Evolutionary conservation across 192 early-diverging fungal species (phyloP).

Genomic region (Coemansia sp.): DNA sequence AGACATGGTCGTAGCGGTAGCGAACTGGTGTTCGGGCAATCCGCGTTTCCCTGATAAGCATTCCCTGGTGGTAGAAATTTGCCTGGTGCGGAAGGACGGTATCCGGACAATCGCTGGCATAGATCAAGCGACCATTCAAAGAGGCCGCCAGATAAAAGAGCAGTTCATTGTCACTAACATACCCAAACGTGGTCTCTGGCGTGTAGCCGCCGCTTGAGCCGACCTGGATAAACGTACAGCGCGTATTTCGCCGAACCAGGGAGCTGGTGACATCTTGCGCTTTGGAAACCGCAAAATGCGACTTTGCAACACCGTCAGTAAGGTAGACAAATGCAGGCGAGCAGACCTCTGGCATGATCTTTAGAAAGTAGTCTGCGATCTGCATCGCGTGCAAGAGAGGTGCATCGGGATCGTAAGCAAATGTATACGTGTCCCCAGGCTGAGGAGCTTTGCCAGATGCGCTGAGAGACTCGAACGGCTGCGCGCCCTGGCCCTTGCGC

Average conservation of each 20-base stretch:
- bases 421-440: constrained; percentile 42
- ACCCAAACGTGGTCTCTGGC: constrained; percentile 73
- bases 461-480: constrained; percentile 20
- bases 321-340: constrained; percentile 60
- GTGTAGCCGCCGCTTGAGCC: constrained; percentile 62
- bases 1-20: constrained; percentile 32
- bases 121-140: constrained; percentile 68
- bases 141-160: constrained; percentile 68
- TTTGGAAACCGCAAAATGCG: constrained; percentile 64
- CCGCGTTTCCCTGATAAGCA: constrained; percentile 52
- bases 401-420: constrained; percentile 46
- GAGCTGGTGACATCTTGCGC: constrained; percentile 53
- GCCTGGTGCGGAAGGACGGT: constrained; percentile 25
- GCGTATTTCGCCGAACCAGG: constrained; percentile 58
- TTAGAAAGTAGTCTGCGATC: constrained; percentile 54
- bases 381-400: constrained; percentile 49
- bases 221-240: constrained; percentile 72
- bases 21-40: constrained; percentile 38
- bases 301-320: constrained; percentile 76
- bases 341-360: constrained; percentile 53
- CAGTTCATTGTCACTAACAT: constrained; percentile 74
- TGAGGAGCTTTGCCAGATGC: constrained; percentile 21
- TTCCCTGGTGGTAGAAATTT: constrained; percentile 53
- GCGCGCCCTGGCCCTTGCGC: constrained; percentile 1
- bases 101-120: constrained; percentile 64